phyloP scores from a whole-genome alignment of 345 rosid species.

The Limnanthes douglasii region DNA sequence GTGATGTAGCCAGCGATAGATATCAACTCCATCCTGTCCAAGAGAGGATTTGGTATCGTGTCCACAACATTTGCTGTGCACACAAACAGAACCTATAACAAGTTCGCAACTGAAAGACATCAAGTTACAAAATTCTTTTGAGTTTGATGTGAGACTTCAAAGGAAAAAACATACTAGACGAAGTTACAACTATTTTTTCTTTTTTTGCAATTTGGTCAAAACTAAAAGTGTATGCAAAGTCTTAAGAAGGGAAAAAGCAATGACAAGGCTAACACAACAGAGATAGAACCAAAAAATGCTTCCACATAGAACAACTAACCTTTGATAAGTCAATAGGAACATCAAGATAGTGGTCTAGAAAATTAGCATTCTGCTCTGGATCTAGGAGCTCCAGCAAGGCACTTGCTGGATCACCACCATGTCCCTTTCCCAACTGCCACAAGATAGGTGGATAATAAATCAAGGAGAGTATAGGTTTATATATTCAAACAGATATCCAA shows the following conservation, averaged over 20 bases:
- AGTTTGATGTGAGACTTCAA: neutral
- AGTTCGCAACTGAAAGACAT: slow-evolving; percentile 6
- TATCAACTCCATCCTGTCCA: slow-evolving; percentile 99
- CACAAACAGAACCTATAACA: slow-evolving; percentile 80
- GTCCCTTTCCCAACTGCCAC: slow-evolving; percentile 92
- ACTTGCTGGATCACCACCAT: slow-evolving; percentile 98
- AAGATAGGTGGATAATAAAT: no score
- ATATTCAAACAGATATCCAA: no score
- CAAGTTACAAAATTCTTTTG: neutral
- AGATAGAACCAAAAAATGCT: slow-evolving; percentile 3
- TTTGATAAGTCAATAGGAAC: slow-evolving; percentile 91
- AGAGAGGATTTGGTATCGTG: slow-evolving; percentile 87
- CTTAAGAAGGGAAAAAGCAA: neutral
- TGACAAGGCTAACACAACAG: neutral
- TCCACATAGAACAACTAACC: slow-evolving; percentile 26
- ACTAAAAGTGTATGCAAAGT: neutral
- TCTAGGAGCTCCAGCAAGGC: slow-evolving; percentile 98
- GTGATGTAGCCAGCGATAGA: slow-evolving; percentile 96
- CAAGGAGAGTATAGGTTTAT: no score
- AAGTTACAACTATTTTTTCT: neutral
- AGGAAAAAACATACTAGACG: neutral
- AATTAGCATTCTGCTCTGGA: slow-evolving; percentile 99
- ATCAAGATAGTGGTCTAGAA: slow-evolving; percentile 96
- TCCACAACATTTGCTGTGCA: slow-evolving; percentile 99
- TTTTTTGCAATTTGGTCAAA: neutral